Evolutionary conservation across 345 rosid genomes (phyloP).

Genomic region (Salix dunnii): DNA sequence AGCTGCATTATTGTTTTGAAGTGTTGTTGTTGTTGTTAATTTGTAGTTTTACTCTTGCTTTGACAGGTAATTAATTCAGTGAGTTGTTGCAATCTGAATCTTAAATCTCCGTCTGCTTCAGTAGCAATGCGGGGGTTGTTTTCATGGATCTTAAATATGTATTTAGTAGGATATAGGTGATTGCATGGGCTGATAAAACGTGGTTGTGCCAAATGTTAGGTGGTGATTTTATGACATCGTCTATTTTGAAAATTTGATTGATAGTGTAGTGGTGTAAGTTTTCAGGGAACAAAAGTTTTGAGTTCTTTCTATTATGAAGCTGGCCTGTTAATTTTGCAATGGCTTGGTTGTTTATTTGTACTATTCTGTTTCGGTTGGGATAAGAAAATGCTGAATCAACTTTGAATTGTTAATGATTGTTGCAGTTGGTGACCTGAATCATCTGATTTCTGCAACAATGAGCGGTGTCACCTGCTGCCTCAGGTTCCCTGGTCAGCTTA

Average conservation of each 20-base stretch:
- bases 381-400: not conserved
- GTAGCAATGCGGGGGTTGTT: no score
- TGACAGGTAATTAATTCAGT: not conserved
- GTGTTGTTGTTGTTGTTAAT: not conserved
- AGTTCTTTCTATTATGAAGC: not conserved
- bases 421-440: slow-evolving; percentile 23
- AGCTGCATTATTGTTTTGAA: not conserved
- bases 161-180: not conserved
- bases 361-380: not conserved
- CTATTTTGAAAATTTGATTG: not conserved
- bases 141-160: not conserved
- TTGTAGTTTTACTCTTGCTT: not conserved
- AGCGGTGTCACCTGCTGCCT: slow-evolving; percentile 29
- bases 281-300: not conserved
- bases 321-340: not conserved
- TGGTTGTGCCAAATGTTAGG: not conserved
- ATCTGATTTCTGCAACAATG: slow-evolving; percentile 27
- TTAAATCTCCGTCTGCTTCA: not conserved
- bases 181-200: not conserved
- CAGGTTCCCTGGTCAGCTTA: slow-evolving; percentile 24
- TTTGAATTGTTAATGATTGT: not conserved
- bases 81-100: not conserved
- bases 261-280: no score
- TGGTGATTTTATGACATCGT: not conserved
- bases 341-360: not conserved